Percentiles rank a stretch among this genome's conserved stretches.
These are phyloP conservation scores for Eimeria brunetti DNA, from an alignment of 169 alveolate genomes.

Conservation along the genomic window DNA sequence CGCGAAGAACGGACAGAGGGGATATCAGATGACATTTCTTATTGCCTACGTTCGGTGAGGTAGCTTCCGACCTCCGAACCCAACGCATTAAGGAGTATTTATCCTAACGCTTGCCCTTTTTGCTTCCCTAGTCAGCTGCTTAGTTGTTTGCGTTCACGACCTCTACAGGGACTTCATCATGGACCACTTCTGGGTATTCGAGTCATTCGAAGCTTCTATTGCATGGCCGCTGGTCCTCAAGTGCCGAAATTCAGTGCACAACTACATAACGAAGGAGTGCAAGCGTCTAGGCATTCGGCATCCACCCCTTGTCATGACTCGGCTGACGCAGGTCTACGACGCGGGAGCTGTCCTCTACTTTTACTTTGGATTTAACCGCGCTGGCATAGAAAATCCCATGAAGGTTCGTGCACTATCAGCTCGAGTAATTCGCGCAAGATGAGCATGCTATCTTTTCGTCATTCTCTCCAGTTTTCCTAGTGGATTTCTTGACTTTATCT, in stretches of 20 bases:
- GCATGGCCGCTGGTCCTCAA: constrained; percentile 88
- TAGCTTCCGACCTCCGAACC: neutral
- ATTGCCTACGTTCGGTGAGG: constrained; percentile 62
- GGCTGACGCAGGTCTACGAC: constrained; percentile 91
- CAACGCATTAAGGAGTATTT: neutral
- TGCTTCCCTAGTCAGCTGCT: neutral
- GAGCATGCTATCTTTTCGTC: neutral
- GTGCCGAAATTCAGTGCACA: constrained; percentile 77
- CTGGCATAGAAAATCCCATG: constrained; percentile 86
- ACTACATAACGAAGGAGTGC: constrained; percentile 84
- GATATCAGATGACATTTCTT: constrained; percentile 51
- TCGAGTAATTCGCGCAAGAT: neutral
- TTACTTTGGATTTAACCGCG: constrained; percentile 88
- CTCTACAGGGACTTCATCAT: constrained; percentile 72
- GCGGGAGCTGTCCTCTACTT: constrained; percentile 91
- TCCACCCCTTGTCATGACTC: constrained; percentile 86
- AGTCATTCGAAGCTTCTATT: constrained; percentile 88
- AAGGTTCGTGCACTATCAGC: constrained; percentile 37
- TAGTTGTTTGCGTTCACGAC: neutral
- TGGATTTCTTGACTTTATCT: neutral
- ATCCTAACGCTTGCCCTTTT: neutral
- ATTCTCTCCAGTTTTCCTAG: neutral
- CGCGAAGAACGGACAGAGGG: constrained; percentile 61
- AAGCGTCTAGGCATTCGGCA: constrained; percentile 84
- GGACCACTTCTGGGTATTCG: constrained; percentile 76